Conservation (phyloP, 2,329 filamentous ascomycete species). For the Cordyceps fumosorosea region DNA sequence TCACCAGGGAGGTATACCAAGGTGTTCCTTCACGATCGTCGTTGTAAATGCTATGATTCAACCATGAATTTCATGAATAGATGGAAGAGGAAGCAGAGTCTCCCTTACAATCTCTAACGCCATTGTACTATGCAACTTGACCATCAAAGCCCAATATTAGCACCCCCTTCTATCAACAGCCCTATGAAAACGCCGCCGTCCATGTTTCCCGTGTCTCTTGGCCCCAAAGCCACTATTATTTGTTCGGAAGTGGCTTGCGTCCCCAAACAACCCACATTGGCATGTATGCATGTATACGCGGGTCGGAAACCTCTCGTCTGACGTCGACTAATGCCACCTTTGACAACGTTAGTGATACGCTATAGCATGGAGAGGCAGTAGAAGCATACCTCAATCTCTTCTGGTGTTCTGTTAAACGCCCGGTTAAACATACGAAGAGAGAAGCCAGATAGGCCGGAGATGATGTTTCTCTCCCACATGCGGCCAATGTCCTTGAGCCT, state of each 20-base stretch:
- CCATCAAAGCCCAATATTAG: too few species aligned
- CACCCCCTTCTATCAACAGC: too few species aligned
- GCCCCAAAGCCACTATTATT: conserved; percentile 14
- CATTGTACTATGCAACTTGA: too few species aligned
- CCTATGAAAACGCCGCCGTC: background rate
- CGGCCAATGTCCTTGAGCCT: conserved; percentile 36
- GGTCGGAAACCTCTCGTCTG: conserved; percentile 39
- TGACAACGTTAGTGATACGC: conserved; percentile 9
- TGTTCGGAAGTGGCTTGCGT: conserved; percentile 38
- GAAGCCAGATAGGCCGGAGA: conserved; percentile 39
- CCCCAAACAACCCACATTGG: conserved; percentile 45
- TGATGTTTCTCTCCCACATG: conserved; percentile 39
- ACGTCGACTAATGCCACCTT: conserved; percentile 44
- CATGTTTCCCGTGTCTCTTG: background rate
- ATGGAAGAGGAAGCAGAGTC: too few species aligned
- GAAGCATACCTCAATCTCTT: conserved; percentile 42
- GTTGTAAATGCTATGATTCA: too few species aligned
- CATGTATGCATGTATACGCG: conserved; percentile 41
- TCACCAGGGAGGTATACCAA: too few species aligned
- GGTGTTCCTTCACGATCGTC: too few species aligned
- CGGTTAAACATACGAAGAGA: conserved; percentile 36
- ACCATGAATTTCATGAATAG: too few species aligned
- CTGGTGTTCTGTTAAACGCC: conserved; percentile 32
- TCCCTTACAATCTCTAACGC: too few species aligned
- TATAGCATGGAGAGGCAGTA: background rate